Conservation (phyloP, 179 eudicot genomes). For the Sideroxylon spinosum region DNA sequence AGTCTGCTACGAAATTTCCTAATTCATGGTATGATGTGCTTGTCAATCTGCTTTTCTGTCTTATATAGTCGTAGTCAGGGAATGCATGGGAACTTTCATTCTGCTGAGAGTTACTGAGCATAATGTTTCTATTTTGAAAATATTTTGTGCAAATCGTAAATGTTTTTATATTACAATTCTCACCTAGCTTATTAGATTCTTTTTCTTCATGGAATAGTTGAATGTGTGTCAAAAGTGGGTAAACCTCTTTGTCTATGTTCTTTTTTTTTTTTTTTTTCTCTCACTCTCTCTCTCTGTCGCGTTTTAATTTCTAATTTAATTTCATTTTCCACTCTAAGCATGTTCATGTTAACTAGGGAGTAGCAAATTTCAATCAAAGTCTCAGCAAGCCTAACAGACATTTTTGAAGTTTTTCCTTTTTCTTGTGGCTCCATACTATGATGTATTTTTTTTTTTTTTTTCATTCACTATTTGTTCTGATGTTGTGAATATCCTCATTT, state of each 20-base stretch:
- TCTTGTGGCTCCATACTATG: neutral
- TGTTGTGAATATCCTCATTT: neutral
- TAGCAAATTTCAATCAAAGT: neutral
- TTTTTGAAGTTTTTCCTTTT: neutral
- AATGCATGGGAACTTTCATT: neutral
- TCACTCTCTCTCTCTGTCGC: no score
- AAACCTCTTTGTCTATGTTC: neutral
- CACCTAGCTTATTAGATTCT: neutral
- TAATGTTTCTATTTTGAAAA: neutral
- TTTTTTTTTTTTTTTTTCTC: neutral
- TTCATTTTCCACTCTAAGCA: neutral
- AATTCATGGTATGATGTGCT: neutral
- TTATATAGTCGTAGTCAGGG: no score
- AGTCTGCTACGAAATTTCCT: neutral
- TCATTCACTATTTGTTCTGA: neutral
- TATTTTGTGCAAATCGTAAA: constrained; percentile 5
- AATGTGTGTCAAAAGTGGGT: neutral
- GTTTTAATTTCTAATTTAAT: no score
- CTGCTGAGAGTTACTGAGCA: no score
- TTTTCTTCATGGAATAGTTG: constrained; percentile 5
- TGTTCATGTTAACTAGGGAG: constrained; percentile 2
- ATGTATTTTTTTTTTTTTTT: no score
- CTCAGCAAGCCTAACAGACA: neutral
- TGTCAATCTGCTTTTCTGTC: no score
- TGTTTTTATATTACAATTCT: neutral